Evolutionary conservation across 129 eudicot genomes (phyloP), one percentile per base, ranked within the genome.

Genomic region (Escallonia rubra): DNA sequence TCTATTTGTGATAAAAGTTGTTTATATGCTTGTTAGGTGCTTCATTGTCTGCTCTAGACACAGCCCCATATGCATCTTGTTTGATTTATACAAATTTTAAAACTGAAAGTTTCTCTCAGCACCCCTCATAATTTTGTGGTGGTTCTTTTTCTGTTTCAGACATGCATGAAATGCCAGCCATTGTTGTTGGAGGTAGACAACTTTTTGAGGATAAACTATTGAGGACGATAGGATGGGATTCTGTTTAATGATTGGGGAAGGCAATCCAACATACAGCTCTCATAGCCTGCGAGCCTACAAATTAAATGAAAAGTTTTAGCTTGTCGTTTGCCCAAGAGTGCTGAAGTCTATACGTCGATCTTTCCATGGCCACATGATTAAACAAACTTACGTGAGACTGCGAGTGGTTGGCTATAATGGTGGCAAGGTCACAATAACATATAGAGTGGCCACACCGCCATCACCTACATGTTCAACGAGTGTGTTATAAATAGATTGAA

Each of bases 371-470:
- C 72, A 43, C 61, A 52, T 44, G 58, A 65, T 74, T 74, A 48
- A 51, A 74, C 43, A 76, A 62, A 55, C 51, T 39, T 23, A 69
- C 61, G n/a, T 23, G 47, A 74, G 78, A 56, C 62, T 57, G 45
- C 61, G 34, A 57, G 55, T 62, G 77, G 85, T 78, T 74, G 53
- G 72, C 70, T 70, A 43, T 69, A 40, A 61, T 55, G 77, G 80
- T 64, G 44, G 74, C 79, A 80, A 5, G 48, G 61, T 74, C 65
- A 82, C 70, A 45, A 74, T 73, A 65, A 76, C 48, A 4, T 54
- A 72, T 74, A 81, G 79, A 69, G 72, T 72, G 78, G 80, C 77
- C 84, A 73, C 78, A 62, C 48, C 72, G 51, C 74, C 65, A 54
- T 74, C 74, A 75, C 87, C 68, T 82, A 81, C 8, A 66, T 67